phyloP scores from a whole-genome alignment of 176 grass and related monocot genomes.

The Avena sativa region DNA sequence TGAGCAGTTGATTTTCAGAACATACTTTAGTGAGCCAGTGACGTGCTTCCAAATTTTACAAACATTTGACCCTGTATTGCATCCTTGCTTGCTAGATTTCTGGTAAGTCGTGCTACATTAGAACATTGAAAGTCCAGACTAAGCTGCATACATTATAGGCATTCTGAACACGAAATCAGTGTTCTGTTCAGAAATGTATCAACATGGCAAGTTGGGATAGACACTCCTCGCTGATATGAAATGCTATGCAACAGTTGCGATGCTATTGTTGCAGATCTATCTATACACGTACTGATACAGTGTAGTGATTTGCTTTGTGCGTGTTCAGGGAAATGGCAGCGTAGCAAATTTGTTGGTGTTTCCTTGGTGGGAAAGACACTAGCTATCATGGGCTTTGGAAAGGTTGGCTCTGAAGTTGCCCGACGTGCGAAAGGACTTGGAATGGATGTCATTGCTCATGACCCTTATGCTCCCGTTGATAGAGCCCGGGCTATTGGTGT shows the following conservation, averaged over 20 bases:
- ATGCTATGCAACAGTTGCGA: neutral
- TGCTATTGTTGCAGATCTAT: neutral
- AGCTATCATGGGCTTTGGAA: constrained; percentile 90
- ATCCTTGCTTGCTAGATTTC: neutral
- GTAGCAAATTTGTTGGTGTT: constrained; percentile 79
- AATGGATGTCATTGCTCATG: constrained; percentile 79
- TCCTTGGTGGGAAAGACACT: constrained; percentile 87
- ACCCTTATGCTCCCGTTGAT: constrained; percentile 82
- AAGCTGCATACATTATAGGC: neutral
- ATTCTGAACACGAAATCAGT: neutral
- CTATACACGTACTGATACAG: neutral
- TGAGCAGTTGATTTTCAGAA: neutral
- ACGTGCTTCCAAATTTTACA: neutral
- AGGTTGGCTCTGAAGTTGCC: constrained; percentile 94
- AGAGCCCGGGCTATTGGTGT: constrained; percentile 84
- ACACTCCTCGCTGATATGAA: neutral
- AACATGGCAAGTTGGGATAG: neutral
- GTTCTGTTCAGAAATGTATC: neutral
- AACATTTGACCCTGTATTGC: neutral
- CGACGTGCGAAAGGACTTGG: constrained; percentile 82
- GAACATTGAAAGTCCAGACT: neutral
- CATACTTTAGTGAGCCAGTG: neutral
- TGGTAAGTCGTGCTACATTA: neutral
- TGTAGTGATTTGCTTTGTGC: neutral
- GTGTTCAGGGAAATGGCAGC: constrained; percentile 83